Conservation (phyloP, 805 yeast species). For the Brettanomyces sp. region DNA sequence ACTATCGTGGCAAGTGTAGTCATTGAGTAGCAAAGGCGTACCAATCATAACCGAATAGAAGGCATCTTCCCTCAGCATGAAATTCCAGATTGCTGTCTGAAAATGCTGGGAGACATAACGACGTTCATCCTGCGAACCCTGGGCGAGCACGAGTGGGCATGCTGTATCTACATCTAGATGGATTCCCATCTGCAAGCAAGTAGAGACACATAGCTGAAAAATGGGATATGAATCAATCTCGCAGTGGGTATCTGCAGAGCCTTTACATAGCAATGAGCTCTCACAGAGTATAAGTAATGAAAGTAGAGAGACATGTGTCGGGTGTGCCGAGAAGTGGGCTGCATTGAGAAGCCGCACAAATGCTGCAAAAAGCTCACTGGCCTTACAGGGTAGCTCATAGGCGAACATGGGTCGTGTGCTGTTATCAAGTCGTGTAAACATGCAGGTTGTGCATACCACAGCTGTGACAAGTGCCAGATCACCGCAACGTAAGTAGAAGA, state of each 20-base stretch:
- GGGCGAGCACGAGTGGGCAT: background rate
- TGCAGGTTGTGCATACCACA: slow-evolving; percentile 4
- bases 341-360: slow-evolving; percentile 4
- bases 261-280: slow-evolving; percentile 1
- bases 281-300: slow-evolving; percentile 3
- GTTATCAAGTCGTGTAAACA: slow-evolving; percentile 3
- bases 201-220: slow-evolving; percentile 4
- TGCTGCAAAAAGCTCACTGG: background rate
- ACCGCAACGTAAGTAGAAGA: slow-evolving; percentile 5
- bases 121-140: background rate
- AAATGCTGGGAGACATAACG: background rate
- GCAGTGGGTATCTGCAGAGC: background rate
- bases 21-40: slow-evolving; percentile 8
- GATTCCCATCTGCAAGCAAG: slow-evolving; percentile 4
- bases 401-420: background rate
- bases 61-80: slow-evolving; percentile 7
- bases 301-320: slow-evolving; percentile 3
- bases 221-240: slow-evolving; percentile 5
- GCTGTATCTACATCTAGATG: slow-evolving; percentile 3
- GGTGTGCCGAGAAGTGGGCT: slow-evolving; percentile 6
- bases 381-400: background rate
- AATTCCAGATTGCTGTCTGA: slow-evolving; percentile 10
- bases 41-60: slow-evolving; percentile 5
- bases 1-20: slow-evolving; percentile 6
- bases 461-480: slow-evolving; percentile 6